phyloP scores from a whole-genome alignment of 2,329 filamentous ascomycete genomes.

The Monosporascus sp. region DNA sequence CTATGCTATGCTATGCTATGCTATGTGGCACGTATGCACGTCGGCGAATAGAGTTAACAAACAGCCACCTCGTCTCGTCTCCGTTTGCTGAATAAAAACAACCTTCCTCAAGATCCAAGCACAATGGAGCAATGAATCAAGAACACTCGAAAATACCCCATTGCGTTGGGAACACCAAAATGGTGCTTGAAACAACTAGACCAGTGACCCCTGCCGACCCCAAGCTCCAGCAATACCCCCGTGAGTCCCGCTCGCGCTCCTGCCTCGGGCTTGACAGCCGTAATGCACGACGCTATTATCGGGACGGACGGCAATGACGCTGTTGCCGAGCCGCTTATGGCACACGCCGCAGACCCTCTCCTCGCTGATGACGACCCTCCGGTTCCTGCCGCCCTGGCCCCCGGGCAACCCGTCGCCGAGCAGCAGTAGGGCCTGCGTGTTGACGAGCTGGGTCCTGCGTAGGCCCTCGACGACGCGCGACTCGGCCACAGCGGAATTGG shows the following conservation, averaged over 20 bases:
- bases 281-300: slow-evolving; percentile 80
- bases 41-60: no score
- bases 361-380: slow-evolving; percentile 75
- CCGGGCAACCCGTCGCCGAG: slow-evolving; percentile 61
- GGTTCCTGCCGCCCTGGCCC: slow-evolving; percentile 48
- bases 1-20: no score
- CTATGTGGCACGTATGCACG: no score
- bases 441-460: slow-evolving; percentile 72
- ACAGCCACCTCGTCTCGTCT: no score
- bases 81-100: no score
- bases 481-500: slow-evolving; percentile 77
- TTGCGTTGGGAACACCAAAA: no score
- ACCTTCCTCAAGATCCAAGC: no score
- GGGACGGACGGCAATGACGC: slow-evolving; percentile 83
- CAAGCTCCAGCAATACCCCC: slow-evolving; percentile 24
- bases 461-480: slow-evolving; percentile 71
- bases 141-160: no score
- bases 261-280: slow-evolving; percentile 57
- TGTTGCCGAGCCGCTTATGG: slow-evolving; percentile 86
- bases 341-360: slow-evolving; percentile 89
- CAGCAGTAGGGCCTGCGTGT: slow-evolving; percentile 65
- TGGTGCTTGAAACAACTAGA: no score
- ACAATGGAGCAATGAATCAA: no score
- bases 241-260: slow-evolving; percentile 30
- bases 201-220: slow-evolving; percentile 18